Conservation (phyloP, 495 filamentous ascomycete genomes). For the Bryoglossum gracile region DNA sequence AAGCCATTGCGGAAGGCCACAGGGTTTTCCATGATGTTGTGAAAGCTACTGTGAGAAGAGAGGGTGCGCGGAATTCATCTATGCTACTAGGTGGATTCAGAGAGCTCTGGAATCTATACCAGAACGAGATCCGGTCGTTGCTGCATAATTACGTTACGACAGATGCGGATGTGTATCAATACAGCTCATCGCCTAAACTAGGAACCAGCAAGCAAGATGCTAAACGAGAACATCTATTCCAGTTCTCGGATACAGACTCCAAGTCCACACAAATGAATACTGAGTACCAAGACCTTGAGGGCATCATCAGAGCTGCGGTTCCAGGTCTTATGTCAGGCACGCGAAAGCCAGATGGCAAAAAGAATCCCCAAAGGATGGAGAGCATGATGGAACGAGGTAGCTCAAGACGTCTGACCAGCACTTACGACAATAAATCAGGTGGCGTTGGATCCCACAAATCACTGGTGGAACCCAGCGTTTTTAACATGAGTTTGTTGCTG, state of each 20-base stretch:
- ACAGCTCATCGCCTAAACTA: conserved; percentile 28
- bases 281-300: conserved; percentile 85
- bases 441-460: conserved; percentile 59
- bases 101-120: conserved; percentile 85
- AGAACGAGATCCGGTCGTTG: conserved; percentile 72
- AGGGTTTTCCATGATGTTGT: conserved; percentile 89
- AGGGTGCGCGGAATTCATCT: conserved; percentile 41
- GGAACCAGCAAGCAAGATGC: conserved; percentile 34
- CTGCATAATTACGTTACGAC: conserved; percentile 96
- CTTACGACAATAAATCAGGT: conserved; percentile 14
- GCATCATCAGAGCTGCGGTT: conserved; percentile 82
- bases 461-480: conserved; percentile 89
- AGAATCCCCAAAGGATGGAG: conserved; percentile 31
- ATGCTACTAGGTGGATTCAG: conserved; percentile 70
- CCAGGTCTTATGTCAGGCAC: conserved; percentile 85
- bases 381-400: conserved; percentile 35
- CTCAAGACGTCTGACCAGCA: conserved; percentile 39
- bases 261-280: conserved; percentile 65
- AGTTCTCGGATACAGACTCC: conserved; percentile 73
- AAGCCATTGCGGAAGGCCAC: conserved; percentile 92
- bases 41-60: conserved; percentile 66
- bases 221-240: conserved; percentile 77
- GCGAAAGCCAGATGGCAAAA: conserved; percentile 39
- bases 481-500: conserved; percentile 92
- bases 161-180: conserved; percentile 66